Percentiles rank a stretch among this genome's conserved stretches.
Evolutionary conservation across 140 eudicot species (phyloP).

Genomic region (Oenanthe javanica): DNA sequence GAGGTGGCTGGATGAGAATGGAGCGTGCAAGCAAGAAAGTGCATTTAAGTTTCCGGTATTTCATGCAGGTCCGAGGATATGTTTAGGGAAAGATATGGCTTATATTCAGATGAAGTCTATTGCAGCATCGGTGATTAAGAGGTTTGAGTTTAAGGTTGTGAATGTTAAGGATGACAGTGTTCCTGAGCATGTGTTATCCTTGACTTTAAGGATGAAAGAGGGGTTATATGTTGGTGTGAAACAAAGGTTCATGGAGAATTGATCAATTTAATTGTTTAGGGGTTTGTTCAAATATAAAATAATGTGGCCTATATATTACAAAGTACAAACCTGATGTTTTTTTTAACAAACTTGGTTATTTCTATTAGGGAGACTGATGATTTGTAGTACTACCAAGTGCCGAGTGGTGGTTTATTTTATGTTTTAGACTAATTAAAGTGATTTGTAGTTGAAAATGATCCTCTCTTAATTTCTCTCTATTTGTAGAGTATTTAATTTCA

Average conservation of each 20-base stretch:
- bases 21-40: slow-evolving; percentile 29
- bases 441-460: no score
- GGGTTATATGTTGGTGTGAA: slow-evolving; percentile 38
- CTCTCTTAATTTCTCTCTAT: no score
- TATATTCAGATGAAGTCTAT: slow-evolving; percentile 63
- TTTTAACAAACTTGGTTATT: no score
- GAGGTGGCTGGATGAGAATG: slow-evolving; percentile 44
- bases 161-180: slow-evolving; percentile 20
- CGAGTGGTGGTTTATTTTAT: no score
- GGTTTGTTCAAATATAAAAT: background rate
- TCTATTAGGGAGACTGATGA: no score
- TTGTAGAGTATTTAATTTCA: no score
- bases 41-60: slow-evolving; percentile 51
- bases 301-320: background rate
- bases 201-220: slow-evolving; percentile 64
- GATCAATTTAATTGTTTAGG: background rate
- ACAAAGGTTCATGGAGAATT: slow-evolving; percentile 15
- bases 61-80: slow-evolving; percentile 61
- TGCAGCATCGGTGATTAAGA: slow-evolving; percentile 45
- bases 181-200: slow-evolving; percentile 50
- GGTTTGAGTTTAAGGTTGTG: slow-evolving; percentile 26
- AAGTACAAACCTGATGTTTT: background rate
- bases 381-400: no score
- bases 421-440: no score
- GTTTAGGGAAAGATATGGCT: slow-evolving; percentile 76